Percentiles rank a stretch among this genome's conserved stretches.
These are phyloP conservation scores for Streptanthus diversifolius DNA, from an alignment of 345 rosid species.

Conservation along the genomic window DNA sequence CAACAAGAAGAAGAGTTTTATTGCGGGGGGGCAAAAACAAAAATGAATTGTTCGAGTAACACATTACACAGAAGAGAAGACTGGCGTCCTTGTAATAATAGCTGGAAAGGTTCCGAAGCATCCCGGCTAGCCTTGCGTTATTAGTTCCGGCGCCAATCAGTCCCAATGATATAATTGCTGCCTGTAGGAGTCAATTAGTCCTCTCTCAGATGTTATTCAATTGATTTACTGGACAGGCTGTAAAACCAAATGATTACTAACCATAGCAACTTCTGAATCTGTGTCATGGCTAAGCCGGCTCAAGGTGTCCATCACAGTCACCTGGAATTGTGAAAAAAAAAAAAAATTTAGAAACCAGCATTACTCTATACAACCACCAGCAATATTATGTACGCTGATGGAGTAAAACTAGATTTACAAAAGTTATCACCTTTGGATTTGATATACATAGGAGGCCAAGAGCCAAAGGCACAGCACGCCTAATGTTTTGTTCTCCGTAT, in stretches of 20 bases:
- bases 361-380: neutral
- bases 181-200: slow-evolving; percentile 44
- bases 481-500: slow-evolving; percentile 88
- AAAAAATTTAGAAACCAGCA: neutral
- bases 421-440: slow-evolving; percentile 74
- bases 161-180: slow-evolving; percentile 85
- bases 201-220: neutral
- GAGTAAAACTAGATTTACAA: neutral
- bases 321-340: slow-evolving; percentile 40
- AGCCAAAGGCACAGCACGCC: slow-evolving; percentile 91
- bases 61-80: slow-evolving; percentile 84
- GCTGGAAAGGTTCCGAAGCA: slow-evolving; percentile 96
- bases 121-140: slow-evolving; percentile 89
- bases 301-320: slow-evolving; percentile 92
- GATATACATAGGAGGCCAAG: slow-evolving; percentile 95
- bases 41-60: neutral
- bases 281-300: slow-evolving; percentile 98
- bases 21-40: neutral
- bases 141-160: slow-evolving; percentile 97
- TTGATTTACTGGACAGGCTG: neutral
- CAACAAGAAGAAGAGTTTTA: neutral
- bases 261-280: slow-evolving; percentile 98
- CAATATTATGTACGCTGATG: neutral
- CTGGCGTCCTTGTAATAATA: slow-evolving; percentile 89
- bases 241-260: slow-evolving; percentile 29